phyloP scores from a whole-genome alignment of 2,329 filamentous ascomycete species.

The Elsinoe fawcettii region DNA sequence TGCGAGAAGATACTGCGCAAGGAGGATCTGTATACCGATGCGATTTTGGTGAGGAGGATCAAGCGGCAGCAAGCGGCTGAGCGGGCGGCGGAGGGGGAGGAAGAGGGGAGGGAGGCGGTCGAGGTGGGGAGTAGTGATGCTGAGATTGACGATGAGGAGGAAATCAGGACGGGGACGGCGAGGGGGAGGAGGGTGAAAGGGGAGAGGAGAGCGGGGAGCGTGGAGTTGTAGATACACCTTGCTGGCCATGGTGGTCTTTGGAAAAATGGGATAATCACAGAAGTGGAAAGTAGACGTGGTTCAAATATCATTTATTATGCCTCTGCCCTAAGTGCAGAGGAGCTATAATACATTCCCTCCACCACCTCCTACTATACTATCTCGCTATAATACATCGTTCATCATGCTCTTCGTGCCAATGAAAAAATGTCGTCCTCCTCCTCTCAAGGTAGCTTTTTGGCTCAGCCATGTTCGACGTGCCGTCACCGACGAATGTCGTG shows the following conservation, averaged over 20 bases:
- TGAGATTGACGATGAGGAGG: constrained; percentile 21
- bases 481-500: neutral
- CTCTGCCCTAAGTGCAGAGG: neutral
- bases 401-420: neutral
- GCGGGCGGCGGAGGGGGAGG: constrained; percentile 39
- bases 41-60: constrained; percentile 51
- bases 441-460: neutral
- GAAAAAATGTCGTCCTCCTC: neutral
- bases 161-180: constrained; percentile 16
- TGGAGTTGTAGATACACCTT: neutral
- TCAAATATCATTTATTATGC: neutral
- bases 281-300: neutral
- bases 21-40: constrained; percentile 50
- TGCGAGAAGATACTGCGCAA: constrained; percentile 50
- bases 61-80: constrained; percentile 45
- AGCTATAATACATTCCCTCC: neutral
- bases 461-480: neutral
- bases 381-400: constrained; percentile 1
- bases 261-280: too few relatives aligned
- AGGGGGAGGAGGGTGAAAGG: neutral
- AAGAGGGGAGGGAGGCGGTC: constrained; percentile 26
- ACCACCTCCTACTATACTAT: neutral
- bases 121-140: constrained; percentile 25
- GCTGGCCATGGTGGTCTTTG: neutral
- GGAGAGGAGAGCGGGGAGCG: neutral